Base-by-base conservation (phyloP, 345 rosid species). In the Rhizophora mangle region DNA sequence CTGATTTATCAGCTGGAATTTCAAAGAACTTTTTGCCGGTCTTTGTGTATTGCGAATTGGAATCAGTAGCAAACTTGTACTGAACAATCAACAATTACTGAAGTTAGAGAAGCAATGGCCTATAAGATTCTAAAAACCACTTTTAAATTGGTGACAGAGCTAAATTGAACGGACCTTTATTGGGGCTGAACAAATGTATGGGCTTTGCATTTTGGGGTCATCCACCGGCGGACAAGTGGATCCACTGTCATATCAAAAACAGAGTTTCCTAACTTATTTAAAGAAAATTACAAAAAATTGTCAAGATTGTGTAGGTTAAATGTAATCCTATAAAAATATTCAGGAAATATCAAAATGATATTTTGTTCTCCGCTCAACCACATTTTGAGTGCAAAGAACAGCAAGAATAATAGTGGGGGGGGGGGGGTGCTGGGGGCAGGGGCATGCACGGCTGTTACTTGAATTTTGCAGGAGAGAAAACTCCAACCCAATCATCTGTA, bases 401-500 rank as follows among this genome's bases (percentile, higher is more conserved):
- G 59, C 27, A 62, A 60, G 53, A 61, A 43, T 49, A 21, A 52
- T 49, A 63, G 56, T 29, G 24, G 1, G 24, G 34, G 34, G 34
- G 34, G 34, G 34, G 58, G 58, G 51, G 34, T n/a, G n/a, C n/a
- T n/a, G n/a, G n/a, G n/a, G n/a, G n/a, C n/a, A n/a, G n/a, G n/a
- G 31, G 30, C 21, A 60, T 19, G 51, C 53, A 74, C 15, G 66
- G 26, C 76, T 62, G 63, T 69, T 90, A 93, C 97, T 87, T 73
- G 84, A 93, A 86, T 64, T 84, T 87, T 19, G 86, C 88, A 8
- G 98, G 98, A 32, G 98, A 93, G 71, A 90, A 93, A 57, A 93
- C 93, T 75, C 92, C 98, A 37, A 93, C 72, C 98, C 98, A 93
- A 64, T 93, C 97, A 63, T 85, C 83, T 27, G n/a, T 52, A 51